Conservation (phyloP, 2,329 filamentous ascomycete species). For the Massarina eburnea region DNA sequence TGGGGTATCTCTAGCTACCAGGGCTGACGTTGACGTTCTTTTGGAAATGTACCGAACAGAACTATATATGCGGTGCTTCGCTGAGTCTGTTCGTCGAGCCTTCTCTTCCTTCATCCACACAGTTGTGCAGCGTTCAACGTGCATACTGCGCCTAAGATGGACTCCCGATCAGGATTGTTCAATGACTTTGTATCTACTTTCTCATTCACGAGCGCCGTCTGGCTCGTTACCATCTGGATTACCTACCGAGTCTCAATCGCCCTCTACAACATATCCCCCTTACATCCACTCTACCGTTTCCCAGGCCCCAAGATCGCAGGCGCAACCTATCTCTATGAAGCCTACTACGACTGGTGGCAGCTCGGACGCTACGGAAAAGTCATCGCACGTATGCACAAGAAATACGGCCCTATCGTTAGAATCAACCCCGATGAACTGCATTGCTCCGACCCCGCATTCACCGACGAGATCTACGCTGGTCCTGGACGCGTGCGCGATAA, state of each 20-base stretch:
- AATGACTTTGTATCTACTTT: too few species aligned
- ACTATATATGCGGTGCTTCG: too few species aligned
- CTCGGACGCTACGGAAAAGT: conserved; percentile 6
- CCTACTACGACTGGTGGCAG: conserved; percentile 9
- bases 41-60: too few species aligned
- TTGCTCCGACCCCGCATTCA: conserved; percentile 16
- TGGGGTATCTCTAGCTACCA: too few species aligned
- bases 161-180: too few species aligned
- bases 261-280: conserved; percentile 10
- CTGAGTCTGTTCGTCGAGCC: too few species aligned
- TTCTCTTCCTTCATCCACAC: too few species aligned
- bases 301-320: conserved; percentile 14
- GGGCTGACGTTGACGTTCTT: too few species aligned
- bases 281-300: conserved; percentile 10
- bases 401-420: conserved; percentile 19
- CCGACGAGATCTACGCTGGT: conserved; percentile 22
- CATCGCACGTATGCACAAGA: conserved; percentile 13
- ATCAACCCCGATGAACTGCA: conserved; percentile 22
- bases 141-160: too few species aligned
- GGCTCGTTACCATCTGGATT: conserved; percentile 5
- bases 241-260: conserved; percentile 5
- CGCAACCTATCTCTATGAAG: conserved; percentile 11
- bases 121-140: too few species aligned
- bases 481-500: conserved; percentile 2
- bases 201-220: too few species aligned